Base-by-base conservation (phyloP, 202 grass and related monocot species). In the Eragrostis tef region DNA sequence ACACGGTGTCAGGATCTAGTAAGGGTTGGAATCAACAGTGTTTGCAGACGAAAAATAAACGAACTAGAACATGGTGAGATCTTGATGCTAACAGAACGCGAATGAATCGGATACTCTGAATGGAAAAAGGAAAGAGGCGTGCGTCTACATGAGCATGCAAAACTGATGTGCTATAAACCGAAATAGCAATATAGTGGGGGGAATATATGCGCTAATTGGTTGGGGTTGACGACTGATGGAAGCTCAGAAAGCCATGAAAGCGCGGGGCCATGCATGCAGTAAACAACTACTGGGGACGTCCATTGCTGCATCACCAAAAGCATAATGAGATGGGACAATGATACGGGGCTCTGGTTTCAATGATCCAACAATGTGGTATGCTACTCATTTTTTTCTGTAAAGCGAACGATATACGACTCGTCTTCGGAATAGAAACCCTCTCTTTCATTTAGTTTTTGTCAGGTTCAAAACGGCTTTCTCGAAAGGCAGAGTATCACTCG, bases 31-130 rank as follows among this genome's bases (percentile, higher is more conserved):
- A 73, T 25, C 4, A 27, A 74, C 11, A 25, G 0, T 14, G 10
- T 11, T 26, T 29, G 6, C 12, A 49, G n/a, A 52, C 34, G 6
- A 48, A 34, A 36, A 36, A n/a, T 3, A 11, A 48, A 45, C n/a
- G n/a, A n/a, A n/a, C n/a, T n/a, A n/a, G n/a, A n/a, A n/a, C n/a
- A n/a, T n/a, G n/a, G n/a, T n/a, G n/a, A n/a, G n/a, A n/a, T n/a
- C n/a, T n/a, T n/a, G n/a, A n/a, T n/a, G n/a, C n/a, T n/a, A 59
- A 49, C 71, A 27, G 77, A 77, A 85, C 57, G 47, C 27, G 41
- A 42, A 17, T 8, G 82, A 63, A 85, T 75, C 58, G 3, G 67
- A 42, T 89, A 64, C 29, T 43, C 41, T 0, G 8, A 21, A 5
- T 25, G 4, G 59, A 24, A 20, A 80, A 77, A 66, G 46, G 21